phyloP scores from a whole-genome alignment of 768 basidiomycete species.

The Kwoniella pini region DNA sequence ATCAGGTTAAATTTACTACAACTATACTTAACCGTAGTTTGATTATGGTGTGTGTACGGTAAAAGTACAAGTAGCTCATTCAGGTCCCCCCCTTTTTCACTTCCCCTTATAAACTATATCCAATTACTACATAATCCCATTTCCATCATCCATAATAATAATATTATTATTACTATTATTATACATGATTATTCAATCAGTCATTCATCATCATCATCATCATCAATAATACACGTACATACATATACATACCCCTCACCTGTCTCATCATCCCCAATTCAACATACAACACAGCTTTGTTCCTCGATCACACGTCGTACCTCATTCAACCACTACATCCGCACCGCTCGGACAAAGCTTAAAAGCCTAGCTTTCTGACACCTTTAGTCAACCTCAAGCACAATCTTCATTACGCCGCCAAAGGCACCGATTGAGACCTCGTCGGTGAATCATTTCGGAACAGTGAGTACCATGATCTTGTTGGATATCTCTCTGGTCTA shows the following conservation, averaged over 20 bases:
- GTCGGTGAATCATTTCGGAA: too few species aligned
- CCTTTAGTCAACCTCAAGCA: background rate
- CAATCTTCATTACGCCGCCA: background rate
- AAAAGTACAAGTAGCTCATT: background rate
- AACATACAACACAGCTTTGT: background rate
- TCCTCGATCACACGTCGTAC: constrained; percentile 1
- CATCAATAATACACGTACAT: background rate
- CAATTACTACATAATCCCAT: background rate
- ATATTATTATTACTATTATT: too few species aligned
- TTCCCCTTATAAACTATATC: constrained; percentile 9
- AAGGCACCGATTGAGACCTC: too few species aligned
- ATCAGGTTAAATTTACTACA: too few species aligned
- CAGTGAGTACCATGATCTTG: too few species aligned
- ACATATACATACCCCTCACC: background rate
- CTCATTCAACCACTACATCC: background rate
- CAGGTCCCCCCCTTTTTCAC: constrained; percentile 9
- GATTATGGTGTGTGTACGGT: too few species aligned
- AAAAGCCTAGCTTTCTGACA: background rate
- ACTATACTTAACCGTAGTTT: too few species aligned
- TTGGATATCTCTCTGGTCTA: too few species aligned
- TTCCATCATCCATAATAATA: background rate
- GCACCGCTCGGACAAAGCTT: constrained; percentile 4
- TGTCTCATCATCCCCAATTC: background rate
- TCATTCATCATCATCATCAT: background rate
- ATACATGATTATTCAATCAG: too few species aligned